phyloP scores from a whole-genome alignment of 1,139 yeast genomes.

The Arxiozyma heterogenica region DNA sequence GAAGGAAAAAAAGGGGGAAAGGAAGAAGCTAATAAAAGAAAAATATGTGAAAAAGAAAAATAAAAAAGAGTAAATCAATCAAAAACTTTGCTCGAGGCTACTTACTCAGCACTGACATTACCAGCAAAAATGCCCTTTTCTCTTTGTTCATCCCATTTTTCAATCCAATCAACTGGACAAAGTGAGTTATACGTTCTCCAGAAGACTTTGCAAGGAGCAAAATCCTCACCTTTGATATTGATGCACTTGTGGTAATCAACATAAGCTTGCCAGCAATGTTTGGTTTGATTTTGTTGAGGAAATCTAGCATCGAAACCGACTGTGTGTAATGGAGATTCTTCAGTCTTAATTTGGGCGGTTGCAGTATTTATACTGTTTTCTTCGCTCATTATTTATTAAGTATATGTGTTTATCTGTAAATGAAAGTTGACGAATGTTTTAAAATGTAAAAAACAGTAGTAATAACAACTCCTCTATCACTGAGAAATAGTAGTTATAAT shows the following conservation, averaged over 20 bases:
- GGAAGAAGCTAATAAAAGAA: neutral
- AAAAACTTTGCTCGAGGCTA: neutral
- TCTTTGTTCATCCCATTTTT: constrained; percentile 95
- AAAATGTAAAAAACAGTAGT: neutral
- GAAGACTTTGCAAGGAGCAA: constrained; percentile 94
- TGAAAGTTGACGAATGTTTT: neutral
- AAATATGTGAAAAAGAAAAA: no score
- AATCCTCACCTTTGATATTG: constrained; percentile 94
- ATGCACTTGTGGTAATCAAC: constrained; percentile 97
- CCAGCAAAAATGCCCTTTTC: constrained; percentile 62
- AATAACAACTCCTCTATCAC: neutral
- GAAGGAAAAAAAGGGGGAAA: neutral
- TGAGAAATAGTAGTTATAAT: no score
- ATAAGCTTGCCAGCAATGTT: constrained; percentile 96
- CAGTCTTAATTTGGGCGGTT: constrained; percentile 1
- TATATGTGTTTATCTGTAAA: neutral
- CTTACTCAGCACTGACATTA: constrained; percentile 26
- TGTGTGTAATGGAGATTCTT: constrained; percentile 44
- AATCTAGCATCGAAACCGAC: constrained; percentile 89
- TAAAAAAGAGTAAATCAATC: no score
- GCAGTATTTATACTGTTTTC: neutral
- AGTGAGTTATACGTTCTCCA: constrained; percentile 82
- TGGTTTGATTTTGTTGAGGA: constrained; percentile 95
- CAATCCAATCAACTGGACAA: constrained; percentile 91
- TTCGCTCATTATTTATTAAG: constrained; percentile 2